Conservation (phyloP, 306 rosid species). For the Quercus agrifolia region DNA sequence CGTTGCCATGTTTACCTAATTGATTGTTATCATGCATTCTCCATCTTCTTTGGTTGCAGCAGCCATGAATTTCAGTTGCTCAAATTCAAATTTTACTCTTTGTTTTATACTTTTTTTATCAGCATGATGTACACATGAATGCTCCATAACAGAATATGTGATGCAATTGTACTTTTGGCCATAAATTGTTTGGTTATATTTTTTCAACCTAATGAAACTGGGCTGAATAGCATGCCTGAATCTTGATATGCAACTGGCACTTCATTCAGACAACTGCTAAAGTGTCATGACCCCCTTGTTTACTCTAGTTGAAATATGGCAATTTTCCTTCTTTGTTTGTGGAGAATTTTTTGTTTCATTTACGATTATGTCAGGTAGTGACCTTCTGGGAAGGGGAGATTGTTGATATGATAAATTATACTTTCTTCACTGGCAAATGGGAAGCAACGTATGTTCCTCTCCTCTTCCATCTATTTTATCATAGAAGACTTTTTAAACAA, state of each 20-base stretch:
- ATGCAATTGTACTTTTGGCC: background rate
- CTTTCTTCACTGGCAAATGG: constrained; percentile 98
- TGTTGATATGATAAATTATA: constrained; percentile 85
- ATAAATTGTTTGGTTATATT: background rate
- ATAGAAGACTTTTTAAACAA: constrained; percentile 12
- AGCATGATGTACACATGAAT: background rate
- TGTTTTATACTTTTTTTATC: background rate
- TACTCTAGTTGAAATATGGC: background rate
- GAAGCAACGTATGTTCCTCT: constrained; percentile 72
- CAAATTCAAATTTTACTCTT: constrained; percentile 1
- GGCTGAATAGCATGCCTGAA: background rate
- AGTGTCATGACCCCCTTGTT: background rate
- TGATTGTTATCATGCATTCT: background rate
- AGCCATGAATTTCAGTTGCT: background rate
- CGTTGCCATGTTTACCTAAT: background rate
- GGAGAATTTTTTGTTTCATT: background rate
- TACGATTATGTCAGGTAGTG: constrained; percentile 58
- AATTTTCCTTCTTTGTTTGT: background rate
- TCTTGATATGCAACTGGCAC: background rate
- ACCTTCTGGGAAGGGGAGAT: constrained; percentile 99
- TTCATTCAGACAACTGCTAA: background rate
- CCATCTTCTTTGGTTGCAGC: constrained; percentile 15
- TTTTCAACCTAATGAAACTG: background rate
- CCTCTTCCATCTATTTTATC: constrained; percentile 1
- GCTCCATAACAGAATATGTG: background rate